Percentiles rank a stretch among this genome's conserved stretches.
Conservation (phyloP, 1,284 basidiomycete genomes). For the Rhodotorula glutinis region DNA sequence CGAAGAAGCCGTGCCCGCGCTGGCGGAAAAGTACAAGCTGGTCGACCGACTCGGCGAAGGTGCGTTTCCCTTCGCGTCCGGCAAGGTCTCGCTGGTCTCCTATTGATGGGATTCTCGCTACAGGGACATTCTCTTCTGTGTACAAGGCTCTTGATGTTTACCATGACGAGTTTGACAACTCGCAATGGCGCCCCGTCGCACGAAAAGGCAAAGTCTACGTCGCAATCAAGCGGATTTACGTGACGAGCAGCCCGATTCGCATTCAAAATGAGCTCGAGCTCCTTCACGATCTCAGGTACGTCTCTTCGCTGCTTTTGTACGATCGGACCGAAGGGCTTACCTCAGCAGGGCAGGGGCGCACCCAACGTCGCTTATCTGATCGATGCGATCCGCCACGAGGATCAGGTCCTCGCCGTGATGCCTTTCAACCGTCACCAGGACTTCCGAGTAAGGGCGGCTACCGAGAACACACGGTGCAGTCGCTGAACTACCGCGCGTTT, state of each 20-base stretch:
- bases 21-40: conserved; percentile 70
- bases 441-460: conserved; percentile 84
- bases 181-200: conserved; percentile 58
- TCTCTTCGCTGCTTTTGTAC: no score
- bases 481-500: no score
- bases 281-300: conserved; percentile 64
- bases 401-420: conserved; percentile 93
- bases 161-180: conserved; percentile 75
- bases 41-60: conserved; percentile 87
- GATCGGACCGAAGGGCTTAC: neutral
- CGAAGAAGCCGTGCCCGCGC: conserved; percentile 58
- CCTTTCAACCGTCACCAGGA: conserved; percentile 91
- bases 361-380: conserved; percentile 87
- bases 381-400: conserved; percentile 83
- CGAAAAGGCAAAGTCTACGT: conserved; percentile 60
- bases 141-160: conserved; percentile 89
- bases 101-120: neutral
- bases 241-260: conserved; percentile 86
- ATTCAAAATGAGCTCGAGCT: conserved; percentile 95
- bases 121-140: conserved; percentile 95
- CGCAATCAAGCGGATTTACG: conserved; percentile 95
- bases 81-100: neutral
- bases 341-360: conserved; percentile 57
- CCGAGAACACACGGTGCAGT: no score
- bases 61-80: conserved; percentile 36